These are phyloP conservation scores for Funneliformis caledonium DNA, from an alignment of 371 early-diverging fungal genomes.

Conservation along the genomic window DNA sequence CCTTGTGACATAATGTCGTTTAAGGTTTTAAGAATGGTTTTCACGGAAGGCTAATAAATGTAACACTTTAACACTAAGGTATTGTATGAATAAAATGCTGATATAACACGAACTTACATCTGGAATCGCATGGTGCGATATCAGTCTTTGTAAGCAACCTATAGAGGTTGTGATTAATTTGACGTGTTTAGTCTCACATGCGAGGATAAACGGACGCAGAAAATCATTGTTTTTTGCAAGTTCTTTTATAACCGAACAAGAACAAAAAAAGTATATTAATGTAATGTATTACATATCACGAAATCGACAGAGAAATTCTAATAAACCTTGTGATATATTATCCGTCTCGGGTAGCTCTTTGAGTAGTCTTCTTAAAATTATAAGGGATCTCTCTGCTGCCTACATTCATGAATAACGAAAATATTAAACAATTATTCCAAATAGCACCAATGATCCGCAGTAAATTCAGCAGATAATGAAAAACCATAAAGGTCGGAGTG, in stretches of 20 bases:
- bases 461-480: not conserved
- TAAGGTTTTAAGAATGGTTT: conserved; percentile 72
- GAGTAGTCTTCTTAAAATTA: conserved; percentile 47
- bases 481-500: not conserved
- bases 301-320: not conserved
- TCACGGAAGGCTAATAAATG: conserved; percentile 62
- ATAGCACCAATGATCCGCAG: too few relatives aligned
- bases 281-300: not conserved
- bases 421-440: not conserved
- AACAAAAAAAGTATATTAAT: not conserved
- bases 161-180: conserved; percentile 87
- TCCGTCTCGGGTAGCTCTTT: conserved; percentile 47
- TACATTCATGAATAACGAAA: conserved; percentile 39
- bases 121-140: conserved; percentile 84
- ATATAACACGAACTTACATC: conserved; percentile 54
- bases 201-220: conserved; percentile 85
- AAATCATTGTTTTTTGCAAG: conserved; percentile 83
- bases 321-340: conserved; percentile 38
- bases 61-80: not conserved
- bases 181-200: conserved; percentile 87
- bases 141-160: conserved; percentile 86
- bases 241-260: conserved; percentile 53
- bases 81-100: not conserved
- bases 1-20: conserved; percentile 73
- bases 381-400: conserved; percentile 58